Evolutionary conservation across 345 rosid genomes (phyloP), one percentile per base, ranked within the genome.

Genomic region (Eutrema heterophyllum): DNA sequence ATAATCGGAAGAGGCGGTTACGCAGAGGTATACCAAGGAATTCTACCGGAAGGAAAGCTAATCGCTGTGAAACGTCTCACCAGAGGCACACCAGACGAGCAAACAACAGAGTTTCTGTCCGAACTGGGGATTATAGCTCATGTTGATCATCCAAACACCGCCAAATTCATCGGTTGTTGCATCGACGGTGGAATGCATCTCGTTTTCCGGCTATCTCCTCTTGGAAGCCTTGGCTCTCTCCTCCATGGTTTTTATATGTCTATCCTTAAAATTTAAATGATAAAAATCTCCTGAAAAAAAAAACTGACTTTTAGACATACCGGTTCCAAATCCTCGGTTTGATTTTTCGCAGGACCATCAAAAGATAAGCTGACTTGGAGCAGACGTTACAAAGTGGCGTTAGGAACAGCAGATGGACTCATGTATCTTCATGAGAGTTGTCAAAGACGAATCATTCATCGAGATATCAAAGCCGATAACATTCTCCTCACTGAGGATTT

Each of bases 391-490:
- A 88, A 85, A 65, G 88, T 94, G 16, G 97, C 97, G 9, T 61
- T 89, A 56, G 98, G 98, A 71, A 87, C 81, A 45, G 92, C 97
- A 52, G 88, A 89, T 57, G 98, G 97, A 43, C 78, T 94, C 51
- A 62, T 83, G 71, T 94, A 94, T 84, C 98, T 94, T 72, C 98
- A 94, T 9, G 95, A 91, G 65, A 51, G 68, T 75, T 88, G 98
- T 84, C 87, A 81, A 43, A 91, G 81, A 78, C 77, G 98, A 74
- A 91, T 94, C 83, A 94, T 94, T 78, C 98, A 94, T 71, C 82
- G 98, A 78, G 98, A 94, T 75, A 94, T 94, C 67, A 94, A 94
- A 84, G 89, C 87, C 9, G 98, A 94, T 72, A 94, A 91, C 73
- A 89, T 94, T 78, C 91, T 94, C 62, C 96, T 94, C 57, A 85